Base-by-base conservation (phyloP, 75 land plant species). In the Selaginella moellendorffii region DNA sequence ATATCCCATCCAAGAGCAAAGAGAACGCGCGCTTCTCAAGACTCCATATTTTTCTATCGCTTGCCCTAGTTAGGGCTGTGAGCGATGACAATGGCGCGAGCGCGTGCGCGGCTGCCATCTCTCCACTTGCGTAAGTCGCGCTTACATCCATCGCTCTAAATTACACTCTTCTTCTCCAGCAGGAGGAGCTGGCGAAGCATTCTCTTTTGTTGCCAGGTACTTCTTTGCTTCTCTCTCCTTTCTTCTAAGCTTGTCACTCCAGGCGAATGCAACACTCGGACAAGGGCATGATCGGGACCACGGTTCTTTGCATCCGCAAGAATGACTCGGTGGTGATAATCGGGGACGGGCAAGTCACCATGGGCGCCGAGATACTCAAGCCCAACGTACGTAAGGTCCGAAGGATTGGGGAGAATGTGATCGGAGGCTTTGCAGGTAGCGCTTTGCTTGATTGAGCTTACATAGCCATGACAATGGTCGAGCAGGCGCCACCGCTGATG, bases 361-460 rank as follows among this genome's bases (percentile, higher is more conserved):
- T 71, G 53, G 78, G 78, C 26, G 19, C 68, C 53, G 69, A 76
- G 65, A 71, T 76, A 27, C 59, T 76, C 22, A 76, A 76, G 66
- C 74, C n/a, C 28, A 76, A 71, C 71, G 78, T 71, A 24, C 65
- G 70, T 17, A 76, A 76, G 31, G 78, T 76, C 21, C 69, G 74
- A 63, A 76, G 78, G 30, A 73, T 76, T 67, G 78, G 69, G 42
- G 66, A 66, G 14, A 71, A 66, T 29, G 74, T 76, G 22, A 74
- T 76, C 28, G 78, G 78, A 46, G 78, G 78, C 26, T 76, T 76
- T 76, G 78, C 78, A 62, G 78, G 78, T 76, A 25, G n/a, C n/a
- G n/a, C n/a, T n/a, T n/a, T n/a, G n/a, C n/a, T n/a, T n/a, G n/a
- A n/a, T n/a, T n/a, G n/a, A n/a, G n/a, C n/a, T n/a, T n/a, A n/a